These are phyloP conservation scores for Medicago arabica DNA, from an alignment of 306 rosid genomes.

Conservation along the genomic window DNA sequence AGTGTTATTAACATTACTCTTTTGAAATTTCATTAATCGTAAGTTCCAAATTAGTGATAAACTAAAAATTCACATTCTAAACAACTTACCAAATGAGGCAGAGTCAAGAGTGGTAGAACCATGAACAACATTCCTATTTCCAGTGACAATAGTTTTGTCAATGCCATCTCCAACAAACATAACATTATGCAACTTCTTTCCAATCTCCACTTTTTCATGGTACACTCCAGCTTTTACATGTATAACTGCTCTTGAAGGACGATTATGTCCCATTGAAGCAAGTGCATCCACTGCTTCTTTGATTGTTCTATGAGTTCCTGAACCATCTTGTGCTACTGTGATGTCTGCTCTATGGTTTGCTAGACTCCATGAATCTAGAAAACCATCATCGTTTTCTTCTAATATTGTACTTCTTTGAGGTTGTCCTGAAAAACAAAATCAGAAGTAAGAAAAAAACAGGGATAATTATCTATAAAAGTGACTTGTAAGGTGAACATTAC, in stretches of 20 bases:
- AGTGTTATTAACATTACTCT: too few relatives aligned
- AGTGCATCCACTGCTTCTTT: conserved; percentile 56
- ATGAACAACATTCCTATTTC: conserved; percentile 46
- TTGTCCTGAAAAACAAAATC: conserved; percentile 18
- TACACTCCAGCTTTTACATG: conserved; percentile 65
- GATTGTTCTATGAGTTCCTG: conserved; percentile 59
- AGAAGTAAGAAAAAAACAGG: not conserved
- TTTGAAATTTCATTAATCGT: too few relatives aligned
- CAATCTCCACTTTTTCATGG: conserved; percentile 64
- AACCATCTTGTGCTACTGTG: conserved; percentile 69
- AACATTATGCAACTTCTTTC: conserved; percentile 45
- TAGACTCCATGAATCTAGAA: conserved; percentile 60
- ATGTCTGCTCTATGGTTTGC: conserved; percentile 48
- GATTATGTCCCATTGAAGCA: conserved; percentile 42
- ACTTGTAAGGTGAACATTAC: too few relatives aligned
- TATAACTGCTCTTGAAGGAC: conserved; percentile 48
- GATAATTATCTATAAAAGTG: not conserved
- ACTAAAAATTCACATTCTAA: not conserved
- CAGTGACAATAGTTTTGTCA: conserved; percentile 59
- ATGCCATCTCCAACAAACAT: conserved; percentile 86
- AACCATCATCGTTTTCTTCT: conserved; percentile 43
- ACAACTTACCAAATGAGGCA: conserved; percentile 65
- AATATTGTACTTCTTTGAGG: not conserved
- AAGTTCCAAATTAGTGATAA: not conserved
- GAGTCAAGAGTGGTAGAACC: conserved; percentile 60